These are phyloP conservation scores for Taphrina pruni DNA, from an alignment of 1,139 yeast genomes.

Conservation along the genomic window DNA sequence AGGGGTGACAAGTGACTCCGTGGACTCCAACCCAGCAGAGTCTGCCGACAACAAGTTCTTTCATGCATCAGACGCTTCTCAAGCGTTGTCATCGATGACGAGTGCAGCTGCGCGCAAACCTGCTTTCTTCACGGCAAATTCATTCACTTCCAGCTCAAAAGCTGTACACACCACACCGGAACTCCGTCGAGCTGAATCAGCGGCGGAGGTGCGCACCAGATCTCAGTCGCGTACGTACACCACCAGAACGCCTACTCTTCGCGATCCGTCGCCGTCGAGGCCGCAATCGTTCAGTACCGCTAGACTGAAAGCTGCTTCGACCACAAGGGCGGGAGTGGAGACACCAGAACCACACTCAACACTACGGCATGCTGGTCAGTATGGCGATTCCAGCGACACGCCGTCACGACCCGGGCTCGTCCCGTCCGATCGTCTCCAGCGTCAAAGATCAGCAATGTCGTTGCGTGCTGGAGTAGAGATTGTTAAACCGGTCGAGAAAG, in stretches of 20 bases:
- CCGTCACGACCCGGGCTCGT: constrained; percentile 3
- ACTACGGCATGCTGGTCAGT: too few species aligned
- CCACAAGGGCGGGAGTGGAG: not conserved
- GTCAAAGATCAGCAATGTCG: constrained; percentile 5
- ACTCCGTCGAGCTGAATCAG: constrained; percentile 24
- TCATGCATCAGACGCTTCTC: constrained; percentile 21
- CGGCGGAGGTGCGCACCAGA: not conserved
- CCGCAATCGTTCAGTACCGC: not conserved
- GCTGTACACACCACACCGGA: constrained; percentile 3
- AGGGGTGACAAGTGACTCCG: not conserved
- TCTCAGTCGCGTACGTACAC: constrained; percentile 1
- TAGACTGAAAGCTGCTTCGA: not conserved
- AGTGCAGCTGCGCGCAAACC: constrained; percentile 8
- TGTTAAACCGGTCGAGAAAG: not conserved
- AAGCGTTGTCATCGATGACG: not conserved
- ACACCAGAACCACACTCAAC: not conserved
- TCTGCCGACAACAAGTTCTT: constrained; percentile 15
- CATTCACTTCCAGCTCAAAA: constrained; percentile 19
- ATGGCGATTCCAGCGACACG: not conserved
- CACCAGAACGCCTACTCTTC: constrained; percentile 3
- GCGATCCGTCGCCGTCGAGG: constrained; percentile 11
- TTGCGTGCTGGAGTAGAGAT: not conserved
- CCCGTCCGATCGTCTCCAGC: constrained; percentile 1
- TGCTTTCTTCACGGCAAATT: constrained; percentile 31
- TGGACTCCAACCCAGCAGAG: not conserved